Base-by-base conservation (phyloP, 768 basidiomycete genomes). In the Naganishia onofrii region DNA sequence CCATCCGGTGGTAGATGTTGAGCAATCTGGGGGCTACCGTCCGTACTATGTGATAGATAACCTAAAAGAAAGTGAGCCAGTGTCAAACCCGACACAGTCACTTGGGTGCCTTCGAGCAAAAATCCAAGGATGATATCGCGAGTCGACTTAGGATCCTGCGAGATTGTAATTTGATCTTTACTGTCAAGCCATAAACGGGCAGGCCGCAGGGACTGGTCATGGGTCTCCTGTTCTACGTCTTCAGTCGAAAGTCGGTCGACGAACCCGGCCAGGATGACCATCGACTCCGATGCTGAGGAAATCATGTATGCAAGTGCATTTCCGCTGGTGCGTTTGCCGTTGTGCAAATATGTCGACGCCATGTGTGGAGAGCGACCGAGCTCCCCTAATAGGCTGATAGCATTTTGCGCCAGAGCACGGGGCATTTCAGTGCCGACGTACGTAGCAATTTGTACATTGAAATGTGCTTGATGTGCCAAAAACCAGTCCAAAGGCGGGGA, bases 231-330 rank as follows among this genome's bases (percentile, higher is more conserved):
- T 19, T 66, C 42, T 12, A 66, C 56, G 54, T 66, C 44, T 38
- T 57, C 53, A 21, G 34, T 34, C 17, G 68, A 63, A 17, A 72
- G 42, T 34, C 71, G 67, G 17, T 60, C 51, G 21, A 69, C 58
- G 67, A 72, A 72, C 34, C 67, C 67, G 31, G 67, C 66, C n/a
- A 67, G 52, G 28, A 72, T 65, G 63, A 72, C 63, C 34, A 51
- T 48, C 1, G 71, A 72, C 29, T 72, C 67, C 3, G 58, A 13
- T 2, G 71, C 54, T 15, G 57, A 54, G 7, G 52, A 26, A 34
- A 72, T 64, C 32, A 69, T 53, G 31, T 69, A 58, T 29, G 67
- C 60, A 0, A 72, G 63, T 26, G 44, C 36, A 42, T 72, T 72
- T 9, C 71, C 71, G 31, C 53, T 58, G 13, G 58, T 65, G 6